Percentiles rank a stretch among this genome's conserved stretches.
phyloP scores from a whole-genome alignment of 257 asterid species.

The Eustoma russellianum region DNA sequence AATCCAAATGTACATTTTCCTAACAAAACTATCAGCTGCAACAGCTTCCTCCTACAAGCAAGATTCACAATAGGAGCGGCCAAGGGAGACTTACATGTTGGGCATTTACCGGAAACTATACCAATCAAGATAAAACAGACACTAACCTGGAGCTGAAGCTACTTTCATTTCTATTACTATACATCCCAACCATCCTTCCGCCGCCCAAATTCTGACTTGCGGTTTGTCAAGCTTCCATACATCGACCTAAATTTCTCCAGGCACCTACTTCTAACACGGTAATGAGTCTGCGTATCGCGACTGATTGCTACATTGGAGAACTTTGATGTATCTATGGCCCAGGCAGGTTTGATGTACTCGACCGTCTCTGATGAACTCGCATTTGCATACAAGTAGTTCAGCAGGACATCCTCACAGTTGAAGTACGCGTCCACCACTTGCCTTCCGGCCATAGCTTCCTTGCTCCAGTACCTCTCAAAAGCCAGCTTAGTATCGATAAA shows the following conservation, averaged over 20 bases:
- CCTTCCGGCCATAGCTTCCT: conserved; percentile 48
- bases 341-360: conserved; percentile 62
- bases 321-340: conserved; percentile 79
- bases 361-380: conserved; percentile 46
- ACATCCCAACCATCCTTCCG: conserved; percentile 97
- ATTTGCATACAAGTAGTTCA: conserved; percentile 85
- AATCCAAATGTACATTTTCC: conserved; percentile 35
- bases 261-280: conserved; percentile 56
- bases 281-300: conserved; percentile 61
- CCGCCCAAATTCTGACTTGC: conserved; percentile 48
- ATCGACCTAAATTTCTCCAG: conserved; percentile 44
- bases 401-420: conserved; percentile 86
- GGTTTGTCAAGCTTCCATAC: conserved; percentile 55
- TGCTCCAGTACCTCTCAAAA: conserved; percentile 75
- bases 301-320: conserved; percentile 81
- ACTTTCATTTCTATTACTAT: conserved; percentile 25
- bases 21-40: conserved; percentile 16
- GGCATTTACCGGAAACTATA: conserved; percentile 12
- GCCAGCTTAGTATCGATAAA: conserved; percentile 51
- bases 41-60: conserved; percentile 21
- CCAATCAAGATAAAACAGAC: conserved; percentile 1
- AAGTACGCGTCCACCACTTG: conserved; percentile 50
- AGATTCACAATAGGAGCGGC: conserved; percentile 28
- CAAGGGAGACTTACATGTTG: conserved; percentile 2
- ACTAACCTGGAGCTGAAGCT: conserved; percentile 14